Percentiles rank a stretch among this genome's conserved stretches.
Conservation (phyloP, 306 rosid species). For the Trifolium pratense region DNA sequence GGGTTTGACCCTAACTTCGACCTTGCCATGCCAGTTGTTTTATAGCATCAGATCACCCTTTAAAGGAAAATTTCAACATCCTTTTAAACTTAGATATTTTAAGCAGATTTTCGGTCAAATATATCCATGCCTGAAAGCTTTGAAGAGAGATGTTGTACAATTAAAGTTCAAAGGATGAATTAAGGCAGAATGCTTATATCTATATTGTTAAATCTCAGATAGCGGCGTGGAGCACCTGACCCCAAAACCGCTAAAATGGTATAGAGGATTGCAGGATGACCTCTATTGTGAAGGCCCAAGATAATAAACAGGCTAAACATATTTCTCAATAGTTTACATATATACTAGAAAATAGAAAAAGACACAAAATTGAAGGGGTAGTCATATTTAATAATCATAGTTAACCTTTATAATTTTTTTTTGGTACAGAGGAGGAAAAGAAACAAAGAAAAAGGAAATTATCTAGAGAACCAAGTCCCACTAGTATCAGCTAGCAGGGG, state of each 20-base stretch:
- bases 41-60: slow-evolving; percentile 1
- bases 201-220: background rate
- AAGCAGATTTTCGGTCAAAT: background rate
- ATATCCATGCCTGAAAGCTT: background rate
- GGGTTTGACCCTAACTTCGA: background rate
- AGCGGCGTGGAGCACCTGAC: background rate
- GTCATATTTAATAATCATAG: background rate
- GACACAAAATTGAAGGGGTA: background rate
- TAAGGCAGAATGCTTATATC: slow-evolving; percentile 4
- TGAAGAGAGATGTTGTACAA: slow-evolving; percentile 16
- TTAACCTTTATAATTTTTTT: background rate
- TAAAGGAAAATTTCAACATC: slow-evolving; percentile 17
- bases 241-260: background rate
- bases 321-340: background rate
- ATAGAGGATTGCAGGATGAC: background rate
- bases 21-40: background rate
- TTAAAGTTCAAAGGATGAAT: slow-evolving; percentile 7
- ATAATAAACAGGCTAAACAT: background rate
- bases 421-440: too few species aligned
- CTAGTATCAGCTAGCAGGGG: too few species aligned
- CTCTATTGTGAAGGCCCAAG: background rate
- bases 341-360: background rate
- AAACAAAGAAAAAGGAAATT: too few species aligned
- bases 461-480: too few species aligned
- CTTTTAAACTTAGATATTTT: background rate